Conservation (phyloP, 106 monocot genomes). For the Vanilla planifolia region DNA sequence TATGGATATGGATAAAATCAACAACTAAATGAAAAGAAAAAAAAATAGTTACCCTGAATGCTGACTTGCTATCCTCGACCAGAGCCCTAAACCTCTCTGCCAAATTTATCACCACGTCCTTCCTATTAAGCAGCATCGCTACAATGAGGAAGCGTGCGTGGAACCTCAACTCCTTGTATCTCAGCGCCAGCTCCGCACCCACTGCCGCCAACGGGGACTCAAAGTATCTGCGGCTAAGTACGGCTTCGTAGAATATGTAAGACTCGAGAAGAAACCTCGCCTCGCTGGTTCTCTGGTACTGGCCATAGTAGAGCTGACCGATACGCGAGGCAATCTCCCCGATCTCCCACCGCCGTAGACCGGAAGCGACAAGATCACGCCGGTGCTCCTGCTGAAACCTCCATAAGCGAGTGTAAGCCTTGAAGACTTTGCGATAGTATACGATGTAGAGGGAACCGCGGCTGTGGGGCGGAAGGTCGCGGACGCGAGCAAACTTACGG, state of each 20-base stretch:
- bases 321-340: conserved; percentile 94
- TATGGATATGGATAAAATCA: too few species aligned
- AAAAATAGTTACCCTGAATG: conserved; percentile 46
- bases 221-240: conserved; percentile 74
- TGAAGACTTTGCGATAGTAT: conserved; percentile 63
- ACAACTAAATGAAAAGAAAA: not conserved
- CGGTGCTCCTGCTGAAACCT: conserved; percentile 75
- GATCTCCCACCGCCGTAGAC: conserved; percentile 79
- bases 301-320: conserved; percentile 90
- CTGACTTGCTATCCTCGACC: conserved; percentile 54
- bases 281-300: conserved; percentile 89
- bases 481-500: conserved; percentile 73
- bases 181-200: conserved; percentile 42
- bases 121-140: conserved; percentile 48
- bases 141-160: conserved; percentile 80
- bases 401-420: conserved; percentile 89
- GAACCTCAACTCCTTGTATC: conserved; percentile 90
- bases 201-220: conserved; percentile 13
- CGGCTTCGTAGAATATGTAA: conserved; percentile 95
- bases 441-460: conserved; percentile 31
- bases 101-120: conserved; percentile 52
- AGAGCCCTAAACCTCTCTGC: conserved; percentile 42
- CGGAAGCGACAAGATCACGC: conserved; percentile 48
- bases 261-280: conserved; percentile 72
- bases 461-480: conserved; percentile 52